Evolutionary conservation across 257 asterid genomes (phyloP).

Genomic region (Nicotiana tabacum): DNA sequence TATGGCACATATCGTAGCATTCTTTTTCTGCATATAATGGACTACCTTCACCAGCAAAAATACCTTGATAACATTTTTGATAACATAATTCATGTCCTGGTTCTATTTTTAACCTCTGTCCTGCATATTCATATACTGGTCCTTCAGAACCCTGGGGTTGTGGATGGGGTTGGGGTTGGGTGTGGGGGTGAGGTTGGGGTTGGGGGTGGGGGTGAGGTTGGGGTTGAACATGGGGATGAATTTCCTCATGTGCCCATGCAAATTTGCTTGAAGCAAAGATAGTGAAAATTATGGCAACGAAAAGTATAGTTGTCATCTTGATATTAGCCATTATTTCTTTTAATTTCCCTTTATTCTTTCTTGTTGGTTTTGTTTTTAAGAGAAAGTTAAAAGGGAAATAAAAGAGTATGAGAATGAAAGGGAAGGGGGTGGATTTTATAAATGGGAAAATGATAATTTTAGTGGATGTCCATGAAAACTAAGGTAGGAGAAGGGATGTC

Average conservation of each 20-base stretch:
- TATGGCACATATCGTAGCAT: neutral
- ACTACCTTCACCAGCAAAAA: constrained; percentile 1
- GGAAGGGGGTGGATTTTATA: neutral
- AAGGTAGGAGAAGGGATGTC: neutral
- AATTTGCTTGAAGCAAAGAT: neutral
- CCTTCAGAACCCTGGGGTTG: neutral
- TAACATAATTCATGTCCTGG: constrained; percentile 1
- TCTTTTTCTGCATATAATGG: constrained; percentile 10
- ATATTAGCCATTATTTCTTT: neutral
- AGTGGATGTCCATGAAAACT: neutral
- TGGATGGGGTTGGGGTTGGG: neutral
- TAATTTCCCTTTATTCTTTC: neutral
- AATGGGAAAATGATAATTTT: neutral
- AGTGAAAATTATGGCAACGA: neutral
- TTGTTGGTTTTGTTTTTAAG: neutral
- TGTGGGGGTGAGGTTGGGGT: neutral
- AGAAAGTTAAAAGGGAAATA: neutral
- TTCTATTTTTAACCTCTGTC: neutral
- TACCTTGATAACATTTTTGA: neutral
- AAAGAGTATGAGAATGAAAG: neutral
- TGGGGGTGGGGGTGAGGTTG: neutral
- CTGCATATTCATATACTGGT: neutral
- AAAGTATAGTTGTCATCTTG: neutral
- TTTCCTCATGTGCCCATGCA: neutral
- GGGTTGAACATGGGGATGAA: neutral